Conservation (phyloP, 2,329 filamentous ascomycete genomes). For the Lasiodiplodia sp. region DNA sequence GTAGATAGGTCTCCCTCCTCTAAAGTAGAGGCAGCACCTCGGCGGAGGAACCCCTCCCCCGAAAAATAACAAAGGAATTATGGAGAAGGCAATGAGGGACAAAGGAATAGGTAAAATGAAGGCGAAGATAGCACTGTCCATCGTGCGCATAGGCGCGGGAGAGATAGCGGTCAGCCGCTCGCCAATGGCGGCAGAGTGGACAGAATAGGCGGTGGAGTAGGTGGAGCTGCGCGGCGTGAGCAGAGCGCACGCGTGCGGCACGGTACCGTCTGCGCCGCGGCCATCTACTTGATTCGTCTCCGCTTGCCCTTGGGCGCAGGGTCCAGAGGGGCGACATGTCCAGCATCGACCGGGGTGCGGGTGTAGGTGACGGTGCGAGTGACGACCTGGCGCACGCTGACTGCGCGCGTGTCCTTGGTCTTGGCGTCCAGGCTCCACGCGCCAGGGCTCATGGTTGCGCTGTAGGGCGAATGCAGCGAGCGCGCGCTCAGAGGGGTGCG, state of each 20-base stretch:
- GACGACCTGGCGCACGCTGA: conserved; percentile 84
- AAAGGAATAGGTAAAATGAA: conserved; percentile 12
- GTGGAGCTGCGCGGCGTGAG: conserved; percentile 23
- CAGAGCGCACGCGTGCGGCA: conserved; percentile 17
- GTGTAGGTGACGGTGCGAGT: conserved; percentile 95
- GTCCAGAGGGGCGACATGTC: conserved; percentile 69
- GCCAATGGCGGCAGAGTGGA: conserved; percentile 23
- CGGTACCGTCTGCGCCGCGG: conserved; percentile 2
- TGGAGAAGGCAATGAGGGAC: conserved; percentile 5
- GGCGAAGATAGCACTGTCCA: not conserved
- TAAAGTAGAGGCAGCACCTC: conserved; percentile 18
- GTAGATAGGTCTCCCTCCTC: conserved; percentile 24
- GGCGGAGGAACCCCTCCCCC: not conserved
- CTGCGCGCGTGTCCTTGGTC: conserved; percentile 57
- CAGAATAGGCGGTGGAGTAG: conserved; percentile 18
- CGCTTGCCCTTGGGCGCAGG: conserved; percentile 92
- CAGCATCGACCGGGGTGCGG: conserved; percentile 53
- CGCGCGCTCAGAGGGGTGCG: conserved; percentile 71
- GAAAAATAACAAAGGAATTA: not conserved
- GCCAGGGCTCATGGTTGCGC: conserved; percentile 74
- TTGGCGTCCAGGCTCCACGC: conserved; percentile 78
- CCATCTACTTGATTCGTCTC: conserved; percentile 70
- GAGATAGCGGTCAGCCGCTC: conserved; percentile 22
- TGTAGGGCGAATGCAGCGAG: conserved; percentile 74
- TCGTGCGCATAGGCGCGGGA: conserved; percentile 8